Evolutionary conservation across 331 rosid species (phyloP).

Genomic region (Malus hybrid): DNA sequence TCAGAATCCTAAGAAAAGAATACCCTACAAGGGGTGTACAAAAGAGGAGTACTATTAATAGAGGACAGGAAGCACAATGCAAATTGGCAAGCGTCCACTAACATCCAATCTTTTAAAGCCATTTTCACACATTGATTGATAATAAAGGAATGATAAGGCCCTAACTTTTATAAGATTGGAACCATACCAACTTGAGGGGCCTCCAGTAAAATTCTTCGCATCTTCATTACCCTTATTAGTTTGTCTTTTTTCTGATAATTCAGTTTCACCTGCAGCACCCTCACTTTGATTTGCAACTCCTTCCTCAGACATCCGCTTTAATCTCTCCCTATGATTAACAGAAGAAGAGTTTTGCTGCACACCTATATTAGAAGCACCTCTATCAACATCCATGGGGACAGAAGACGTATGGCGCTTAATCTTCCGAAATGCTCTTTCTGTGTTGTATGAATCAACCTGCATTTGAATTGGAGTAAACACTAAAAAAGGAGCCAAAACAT

Average conservation of each 20-base stretch:
- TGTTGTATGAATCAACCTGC: constrained; percentile 60
- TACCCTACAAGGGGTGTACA: no score
- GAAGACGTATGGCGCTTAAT: constrained; percentile 57
- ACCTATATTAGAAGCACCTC: constrained; percentile 17
- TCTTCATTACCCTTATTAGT: constrained; percentile 29
- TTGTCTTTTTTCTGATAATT: constrained; percentile 30
- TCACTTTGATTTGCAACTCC: constrained; percentile 7
- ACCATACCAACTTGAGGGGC: constrained; percentile 72
- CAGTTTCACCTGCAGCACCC: constrained; percentile 30
- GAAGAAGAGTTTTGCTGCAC: constrained; percentile 22
- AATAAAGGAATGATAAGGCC: background rate
- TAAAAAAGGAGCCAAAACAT: background rate
- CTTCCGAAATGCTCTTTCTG: constrained; percentile 64
- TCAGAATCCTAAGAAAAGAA: no score
- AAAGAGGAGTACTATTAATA: no score
- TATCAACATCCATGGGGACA: constrained; percentile 45
- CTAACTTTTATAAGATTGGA: constrained; percentile 8
- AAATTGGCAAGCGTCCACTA: background rate
- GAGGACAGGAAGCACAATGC: background rate
- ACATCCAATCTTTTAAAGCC: background rate
- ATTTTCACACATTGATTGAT: background rate
- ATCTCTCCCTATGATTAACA: constrained; percentile 21
- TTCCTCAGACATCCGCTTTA: constrained; percentile 31
- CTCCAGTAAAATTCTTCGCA: constrained; percentile 53
- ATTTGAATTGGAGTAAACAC: constrained; percentile 2